phyloP scores from a whole-genome alignment of 768 basidiomycete genomes.

The Heimioporus sp. region DNA sequence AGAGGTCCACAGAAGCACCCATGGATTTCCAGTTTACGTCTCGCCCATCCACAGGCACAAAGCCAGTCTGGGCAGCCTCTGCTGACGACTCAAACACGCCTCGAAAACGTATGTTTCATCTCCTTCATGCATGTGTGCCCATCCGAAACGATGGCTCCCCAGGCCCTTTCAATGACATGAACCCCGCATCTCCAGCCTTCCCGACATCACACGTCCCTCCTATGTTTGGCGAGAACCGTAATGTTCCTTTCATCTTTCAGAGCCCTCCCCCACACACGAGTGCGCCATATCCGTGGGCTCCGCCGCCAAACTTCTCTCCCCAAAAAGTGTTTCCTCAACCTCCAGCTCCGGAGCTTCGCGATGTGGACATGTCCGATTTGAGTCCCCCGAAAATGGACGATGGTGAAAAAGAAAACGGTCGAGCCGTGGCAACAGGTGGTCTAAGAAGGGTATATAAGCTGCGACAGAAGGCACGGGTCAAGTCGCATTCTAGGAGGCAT shows the following conservation, averaged over 20 bases:
- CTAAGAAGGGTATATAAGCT: constrained; percentile 63
- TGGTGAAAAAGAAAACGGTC: constrained; percentile 36
- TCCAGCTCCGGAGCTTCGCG: constrained; percentile 47
- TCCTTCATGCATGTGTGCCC: constrained; percentile 11
- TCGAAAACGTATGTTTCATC: constrained; percentile 64
- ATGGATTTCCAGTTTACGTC: constrained; percentile 91
- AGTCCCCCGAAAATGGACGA: constrained; percentile 57
- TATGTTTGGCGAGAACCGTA: constrained; percentile 61
- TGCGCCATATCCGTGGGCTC: constrained; percentile 59
- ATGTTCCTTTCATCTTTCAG: constrained; percentile 73
- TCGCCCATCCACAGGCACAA: constrained; percentile 48
- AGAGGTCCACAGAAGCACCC: constrained; percentile 73
- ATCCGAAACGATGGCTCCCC: constrained; percentile 28
- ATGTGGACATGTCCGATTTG: constrained; percentile 74
- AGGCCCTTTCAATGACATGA: constrained; percentile 47
- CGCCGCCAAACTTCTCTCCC: constrained; percentile 59
- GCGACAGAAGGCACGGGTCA: constrained; percentile 48
- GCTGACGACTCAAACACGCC: constrained; percentile 51
- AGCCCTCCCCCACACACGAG: constrained; percentile 44
- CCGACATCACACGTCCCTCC: constrained; percentile 40
- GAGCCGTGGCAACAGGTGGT: constrained; percentile 62
- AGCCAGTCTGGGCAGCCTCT: constrained; percentile 55
- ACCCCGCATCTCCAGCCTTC: constrained; percentile 33
- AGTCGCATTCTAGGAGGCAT: constrained; percentile 20
- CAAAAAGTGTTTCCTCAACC: constrained; percentile 56